Evolutionary conservation across 1,139 yeast genomes (phyloP).

Genomic region (Meyerozyma smithsonii): DNA sequence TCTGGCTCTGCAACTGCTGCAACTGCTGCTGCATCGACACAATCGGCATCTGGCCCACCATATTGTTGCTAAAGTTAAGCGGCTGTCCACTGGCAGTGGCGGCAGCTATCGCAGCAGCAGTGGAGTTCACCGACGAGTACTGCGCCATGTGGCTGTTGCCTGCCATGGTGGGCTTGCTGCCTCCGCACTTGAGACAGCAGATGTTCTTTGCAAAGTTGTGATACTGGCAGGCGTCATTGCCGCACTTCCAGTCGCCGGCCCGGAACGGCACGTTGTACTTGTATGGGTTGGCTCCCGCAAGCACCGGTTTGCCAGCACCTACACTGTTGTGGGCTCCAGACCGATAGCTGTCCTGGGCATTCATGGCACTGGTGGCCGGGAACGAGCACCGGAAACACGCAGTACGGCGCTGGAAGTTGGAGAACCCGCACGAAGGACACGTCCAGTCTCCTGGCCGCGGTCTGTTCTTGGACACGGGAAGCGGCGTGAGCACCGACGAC

Average conservation of each 20-base stretch:
- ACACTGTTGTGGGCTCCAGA: neutral
- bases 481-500: slow-evolving; percentile 72
- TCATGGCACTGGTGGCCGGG: slow-evolving; percentile 72
- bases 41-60: neutral
- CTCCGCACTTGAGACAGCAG: slow-evolving; percentile 84
- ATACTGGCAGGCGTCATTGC: slow-evolving; percentile 70
- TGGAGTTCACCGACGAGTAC: slow-evolving; percentile 37
- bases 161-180: slow-evolving; percentile 55
- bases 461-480: slow-evolving; percentile 83
- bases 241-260: slow-evolving; percentile 97
- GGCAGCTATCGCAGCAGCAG: slow-evolving; percentile 49
- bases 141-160: slow-evolving; percentile 11
- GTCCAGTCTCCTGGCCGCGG: slow-evolving; percentile 99
- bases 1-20: neutral
- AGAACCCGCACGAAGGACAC: slow-evolving; percentile 93
- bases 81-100: slow-evolving; percentile 54
- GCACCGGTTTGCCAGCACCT: slow-evolving; percentile 1
- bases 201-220: slow-evolving; percentile 93
- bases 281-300: slow-evolving; percentile 2
- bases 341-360: slow-evolving; percentile 47
- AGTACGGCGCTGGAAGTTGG: slow-evolving; percentile 90
- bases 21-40: neutral
- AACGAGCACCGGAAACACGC: slow-evolving; percentile 92
- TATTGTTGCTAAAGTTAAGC: slow-evolving; percentile 26
- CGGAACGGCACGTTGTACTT: slow-evolving; percentile 72